Base-by-base conservation (phyloP, 1,284 basidiomycete genomes). In the Boletus holoroseus region DNA sequence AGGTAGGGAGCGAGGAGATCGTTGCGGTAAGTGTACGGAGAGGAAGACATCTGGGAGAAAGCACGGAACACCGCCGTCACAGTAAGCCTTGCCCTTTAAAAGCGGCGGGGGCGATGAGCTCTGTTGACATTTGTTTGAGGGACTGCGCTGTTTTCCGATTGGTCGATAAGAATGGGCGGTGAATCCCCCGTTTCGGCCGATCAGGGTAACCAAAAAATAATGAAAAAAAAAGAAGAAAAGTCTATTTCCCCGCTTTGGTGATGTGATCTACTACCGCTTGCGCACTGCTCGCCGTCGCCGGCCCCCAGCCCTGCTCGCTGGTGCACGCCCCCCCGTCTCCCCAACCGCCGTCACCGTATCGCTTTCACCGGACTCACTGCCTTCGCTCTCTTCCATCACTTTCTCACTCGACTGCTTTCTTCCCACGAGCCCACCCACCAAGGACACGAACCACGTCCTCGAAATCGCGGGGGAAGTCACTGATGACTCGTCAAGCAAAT, bases 1-100 rank as follows among this genome's bases (percentile, higher is more conserved):
- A 94, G 88, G 76, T 78, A 95, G 64, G 87, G 91, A 30, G 85
- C 83, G 64, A 94, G 84, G 61, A 94, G 83, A 62, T 91, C 91
- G 69, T 87, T 86, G 66, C 73, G 81, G 75, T 90, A 91, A 11
- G 55, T 47, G 56, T 64, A 54, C 9, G 5, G 51, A 38, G 48
- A 57, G 44, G 61, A 51, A 51, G 61, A 66, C 64, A 63, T 67
- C 13, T 50, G 47, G 31, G 35, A 35, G 36, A 50, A 30, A 38
- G 41, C 37, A 45, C 49, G 16, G 34, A 35, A 16, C 3, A 22
- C 22, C 22, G 22, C 22, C 22, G 22, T 22, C 22, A 22, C 26
- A 26, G 26, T 7, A 7, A 8, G 26, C 8, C 26, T 26, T 2
- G 56, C 49, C 8, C 47, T 64, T 62, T 62, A 68, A 67, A 55